A percentile compares a stretch with the other conserved stretches of the same genome.
Conservation (phyloP, 2,329 filamentous ascomycete genomes). For the Calycina herbarum region DNA sequence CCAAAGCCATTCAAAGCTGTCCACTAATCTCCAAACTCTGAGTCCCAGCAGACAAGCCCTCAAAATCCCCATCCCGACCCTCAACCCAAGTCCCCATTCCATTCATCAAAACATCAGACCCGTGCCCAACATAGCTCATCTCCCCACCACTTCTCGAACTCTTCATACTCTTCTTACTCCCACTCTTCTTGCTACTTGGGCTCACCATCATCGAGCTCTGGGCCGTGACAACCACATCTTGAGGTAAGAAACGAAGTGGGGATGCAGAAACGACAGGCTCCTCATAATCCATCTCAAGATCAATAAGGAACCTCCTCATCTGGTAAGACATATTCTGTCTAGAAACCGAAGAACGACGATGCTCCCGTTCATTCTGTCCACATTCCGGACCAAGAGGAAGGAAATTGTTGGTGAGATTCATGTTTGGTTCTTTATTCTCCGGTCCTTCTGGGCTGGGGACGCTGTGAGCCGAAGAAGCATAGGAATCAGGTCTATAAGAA, state of each 20-base stretch:
- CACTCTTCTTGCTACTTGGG: conserved; percentile 23
- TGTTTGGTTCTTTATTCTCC: conserved; percentile 24
- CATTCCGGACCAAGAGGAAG: conserved; percentile 19
- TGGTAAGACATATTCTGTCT: conserved; percentile 21
- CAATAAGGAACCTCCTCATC: conserved; percentile 24
- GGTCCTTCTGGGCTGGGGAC: conserved; percentile 26
- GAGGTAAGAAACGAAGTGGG: conserved; percentile 11
- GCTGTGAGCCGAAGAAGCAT: conserved; percentile 18
- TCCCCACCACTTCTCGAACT: conserved; percentile 23
- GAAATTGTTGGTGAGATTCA: conserved; percentile 17
- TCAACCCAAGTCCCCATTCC: conserved; percentile 24
- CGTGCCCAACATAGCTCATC: conserved; percentile 17
- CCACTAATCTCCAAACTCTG: neutral
- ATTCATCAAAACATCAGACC: conserved; percentile 16
- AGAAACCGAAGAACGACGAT: conserved; percentile 21
- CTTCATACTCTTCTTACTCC: conserved; percentile 24
- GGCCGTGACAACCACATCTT: conserved; percentile 17
- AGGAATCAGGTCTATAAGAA: conserved; percentile 14
- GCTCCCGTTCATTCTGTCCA: conserved; percentile 20
- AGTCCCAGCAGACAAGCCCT: neutral
- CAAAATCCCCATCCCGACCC: conserved; percentile 9
- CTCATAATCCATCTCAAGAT: conserved; percentile 11
- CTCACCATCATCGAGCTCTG: conserved; percentile 1
- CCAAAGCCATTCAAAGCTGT: neutral
- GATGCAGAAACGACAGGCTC: neutral